A percentile compares a stretch with the other conserved stretches of the same genome.
Evolutionary conservation across 352 stramenopile species (phyloP).

Genomic region (Pythium coloratum): DNA sequence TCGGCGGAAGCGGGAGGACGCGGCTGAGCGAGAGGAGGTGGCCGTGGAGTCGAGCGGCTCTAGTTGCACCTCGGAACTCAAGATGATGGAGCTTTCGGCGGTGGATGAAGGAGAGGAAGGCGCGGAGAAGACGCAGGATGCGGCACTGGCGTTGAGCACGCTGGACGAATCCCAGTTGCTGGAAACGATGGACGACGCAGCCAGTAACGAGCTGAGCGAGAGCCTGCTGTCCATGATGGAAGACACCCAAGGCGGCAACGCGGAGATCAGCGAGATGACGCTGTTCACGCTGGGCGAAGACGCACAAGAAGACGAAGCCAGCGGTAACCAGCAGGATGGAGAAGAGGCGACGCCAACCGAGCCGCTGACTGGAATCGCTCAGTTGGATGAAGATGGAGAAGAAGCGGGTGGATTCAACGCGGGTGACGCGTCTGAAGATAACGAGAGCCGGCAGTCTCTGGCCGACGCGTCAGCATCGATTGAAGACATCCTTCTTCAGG

Average conservation of each 20-base stretch:
- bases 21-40: slow-evolving; percentile 1
- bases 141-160: slow-evolving; percentile 10
- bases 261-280: not conserved
- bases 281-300: slow-evolving; percentile 20
- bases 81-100: not conserved
- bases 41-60: not conserved
- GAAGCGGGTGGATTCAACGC: not conserved
- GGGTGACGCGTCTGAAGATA: not conserved
- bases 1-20: slow-evolving; percentile 25
- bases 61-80: not conserved
- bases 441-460: slow-evolving; percentile 4
- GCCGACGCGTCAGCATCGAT: slow-evolving; percentile 15
- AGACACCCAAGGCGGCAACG: not conserved
- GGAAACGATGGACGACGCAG: not conserved
- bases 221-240: slow-evolving; percentile 18
- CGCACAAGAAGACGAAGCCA: not conserved
- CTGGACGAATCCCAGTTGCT: slow-evolving; percentile 26
- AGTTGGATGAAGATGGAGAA: not conserved
- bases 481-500: slow-evolving; percentile 25
- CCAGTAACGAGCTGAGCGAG: slow-evolving; percentile 1
- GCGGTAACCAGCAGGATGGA: not conserved
- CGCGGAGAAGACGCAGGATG: slow-evolving; percentile 7
- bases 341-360: not conserved
- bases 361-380: not conserved
- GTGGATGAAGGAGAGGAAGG: slow-evolving; percentile 11